Conservation (phyloP, 306 rosid species). For the Biancaea sappan region DNA sequence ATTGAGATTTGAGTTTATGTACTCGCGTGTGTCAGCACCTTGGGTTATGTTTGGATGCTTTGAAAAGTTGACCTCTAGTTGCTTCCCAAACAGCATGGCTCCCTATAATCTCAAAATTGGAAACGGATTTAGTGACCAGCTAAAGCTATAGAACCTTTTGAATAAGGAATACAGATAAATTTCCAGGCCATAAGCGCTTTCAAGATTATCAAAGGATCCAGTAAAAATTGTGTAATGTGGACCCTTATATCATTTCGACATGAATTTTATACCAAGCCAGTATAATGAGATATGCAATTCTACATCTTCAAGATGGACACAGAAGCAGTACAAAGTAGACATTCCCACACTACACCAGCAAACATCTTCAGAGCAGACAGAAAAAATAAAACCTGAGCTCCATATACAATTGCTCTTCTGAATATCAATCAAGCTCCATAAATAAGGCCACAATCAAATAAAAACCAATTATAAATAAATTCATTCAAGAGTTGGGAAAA, state of each 20-base stretch:
- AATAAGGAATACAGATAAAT: constrained; percentile 7
- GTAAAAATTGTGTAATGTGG: too few relatives aligned
- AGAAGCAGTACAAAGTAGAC: background rate
- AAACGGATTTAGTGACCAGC: constrained; percentile 1
- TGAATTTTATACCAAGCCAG: constrained; percentile 10
- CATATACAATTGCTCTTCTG: background rate
- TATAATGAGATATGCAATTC: background rate
- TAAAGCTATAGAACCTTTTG: background rate
- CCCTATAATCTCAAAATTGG: constrained; percentile 54
- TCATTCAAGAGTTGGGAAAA: background rate
- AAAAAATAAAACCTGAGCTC: constrained; percentile 5
- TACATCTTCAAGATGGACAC: constrained; percentile 8
- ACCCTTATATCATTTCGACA: background rate
- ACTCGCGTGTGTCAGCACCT: constrained; percentile 94
- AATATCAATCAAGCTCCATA: background rate
- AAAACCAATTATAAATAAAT: background rate
- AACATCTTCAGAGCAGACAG: background rate
- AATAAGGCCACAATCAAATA: background rate
- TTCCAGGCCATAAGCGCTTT: constrained; percentile 8
- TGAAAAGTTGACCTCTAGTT: constrained; percentile 91
- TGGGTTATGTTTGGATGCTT: constrained; percentile 87
- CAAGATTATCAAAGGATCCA: constrained; percentile 12
- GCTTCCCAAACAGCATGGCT: constrained; percentile 81
- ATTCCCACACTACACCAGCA: background rate
- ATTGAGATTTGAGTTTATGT: constrained; percentile 82